Conservation (phyloP, 768 basidiomycete species). For the Dictyophora rubrovolvata region DNA sequence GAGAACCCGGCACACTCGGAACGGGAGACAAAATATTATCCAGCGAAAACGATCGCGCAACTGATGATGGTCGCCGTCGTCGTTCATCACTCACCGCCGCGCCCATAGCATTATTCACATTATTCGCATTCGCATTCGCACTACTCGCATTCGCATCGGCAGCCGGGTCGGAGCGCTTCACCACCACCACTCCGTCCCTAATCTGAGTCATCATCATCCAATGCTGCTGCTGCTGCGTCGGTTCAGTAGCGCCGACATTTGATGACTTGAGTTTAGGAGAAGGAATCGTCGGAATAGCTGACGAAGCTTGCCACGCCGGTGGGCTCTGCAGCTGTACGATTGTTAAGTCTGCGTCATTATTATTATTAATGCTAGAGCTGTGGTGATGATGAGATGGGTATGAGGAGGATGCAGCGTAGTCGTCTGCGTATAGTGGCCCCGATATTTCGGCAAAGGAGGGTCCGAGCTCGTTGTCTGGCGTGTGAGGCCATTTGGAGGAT, state of each 20-base stretch:
- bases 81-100: too few species aligned
- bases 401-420: not conserved
- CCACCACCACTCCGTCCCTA: not conserved
- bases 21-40: not conserved
- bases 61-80: not conserved
- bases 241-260: too few species aligned
- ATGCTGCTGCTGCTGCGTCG: too few species aligned
- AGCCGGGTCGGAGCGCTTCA: too few species aligned
- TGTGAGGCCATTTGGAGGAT: constrained; percentile 71
- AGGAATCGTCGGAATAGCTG: not conserved
- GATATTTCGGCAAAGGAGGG: not conserved
- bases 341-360: not conserved
- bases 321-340: not conserved
- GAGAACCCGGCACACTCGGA: not conserved
- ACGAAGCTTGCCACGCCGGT: not conserved
- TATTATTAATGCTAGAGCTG: not conserved
- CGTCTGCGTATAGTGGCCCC: not conserved
- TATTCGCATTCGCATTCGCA: too few species aligned
- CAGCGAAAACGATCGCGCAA: not conserved
- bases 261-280: not conserved
- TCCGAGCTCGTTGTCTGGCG: constrained; percentile 51
- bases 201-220: not conserved
- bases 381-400: not conserved
- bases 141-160: too few species aligned
- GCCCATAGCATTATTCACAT: too few species aligned